Percentiles rank a stretch among this genome's conserved stretches.
Conservation (phyloP, 768 basidiomycete genomes). For the Russula lepida region DNA sequence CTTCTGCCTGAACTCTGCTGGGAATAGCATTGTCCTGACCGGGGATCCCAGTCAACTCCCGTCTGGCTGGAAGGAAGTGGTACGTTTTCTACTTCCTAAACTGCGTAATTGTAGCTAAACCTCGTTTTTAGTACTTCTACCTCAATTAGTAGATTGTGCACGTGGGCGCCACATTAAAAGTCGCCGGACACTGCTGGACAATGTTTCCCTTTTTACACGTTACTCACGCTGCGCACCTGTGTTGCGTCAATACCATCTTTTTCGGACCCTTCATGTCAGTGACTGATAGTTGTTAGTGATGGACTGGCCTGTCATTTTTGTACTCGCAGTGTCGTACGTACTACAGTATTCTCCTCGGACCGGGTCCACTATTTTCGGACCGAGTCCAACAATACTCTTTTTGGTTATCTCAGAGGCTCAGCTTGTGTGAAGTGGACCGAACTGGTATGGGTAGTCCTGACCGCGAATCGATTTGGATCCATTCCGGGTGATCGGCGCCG, state of each 20-base stretch:
- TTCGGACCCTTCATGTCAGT: neutral
- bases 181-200: no score
- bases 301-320: neutral
- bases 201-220: no score
- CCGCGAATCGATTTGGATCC: neutral
- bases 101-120: neutral
- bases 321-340: neutral
- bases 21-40: neutral
- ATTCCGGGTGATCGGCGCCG: neutral
- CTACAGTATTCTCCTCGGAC: no score
- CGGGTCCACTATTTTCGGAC: neutral
- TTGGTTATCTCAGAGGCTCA: neutral
- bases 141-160: neutral
- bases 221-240: neutral
- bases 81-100: neutral
- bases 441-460: neutral
- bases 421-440: neutral
- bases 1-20: neutral
- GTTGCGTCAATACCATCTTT: neutral
- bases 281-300: neutral
- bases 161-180: neutral
- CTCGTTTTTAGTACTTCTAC: neutral
- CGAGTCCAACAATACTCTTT: neutral
- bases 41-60: neutral
- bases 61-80: neutral